A percentile compares a stretch with the other conserved stretches of the same genome.
phyloP scores from a whole-genome alignment of 441 rosid genomes.

The Corymbia citriodora region DNA sequence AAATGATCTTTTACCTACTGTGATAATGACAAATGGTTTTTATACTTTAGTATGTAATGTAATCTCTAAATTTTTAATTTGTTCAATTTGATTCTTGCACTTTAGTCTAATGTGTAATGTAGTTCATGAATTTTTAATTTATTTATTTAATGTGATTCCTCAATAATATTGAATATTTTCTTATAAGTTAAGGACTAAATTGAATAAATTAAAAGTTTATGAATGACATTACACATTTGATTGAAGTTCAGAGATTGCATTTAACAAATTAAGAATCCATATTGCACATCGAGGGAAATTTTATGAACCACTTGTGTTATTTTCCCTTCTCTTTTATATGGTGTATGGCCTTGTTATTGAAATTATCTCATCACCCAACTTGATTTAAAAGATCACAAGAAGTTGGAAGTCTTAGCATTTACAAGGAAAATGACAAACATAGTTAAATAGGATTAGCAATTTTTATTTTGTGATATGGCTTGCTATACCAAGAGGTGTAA shows the following conservation, averaged over 20 bases:
- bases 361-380: background rate
- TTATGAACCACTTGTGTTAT: no score
- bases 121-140: background rate
- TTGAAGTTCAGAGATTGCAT: no score
- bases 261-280: no score
- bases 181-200: no score
- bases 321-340: background rate
- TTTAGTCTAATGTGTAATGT: background rate
- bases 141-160: no score
- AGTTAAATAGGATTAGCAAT: background rate
- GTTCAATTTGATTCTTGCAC: no score
- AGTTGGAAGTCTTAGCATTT: background rate
- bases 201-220: background rate
- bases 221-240: background rate
- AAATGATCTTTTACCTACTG: background rate
- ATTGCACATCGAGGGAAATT: no score
- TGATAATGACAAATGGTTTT: background rate
- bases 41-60: no score
- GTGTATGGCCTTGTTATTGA: background rate
- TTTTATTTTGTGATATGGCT: background rate
- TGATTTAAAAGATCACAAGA: background rate
- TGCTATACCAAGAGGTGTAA: background rate
- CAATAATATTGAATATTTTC: no score
- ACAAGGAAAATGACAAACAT: background rate
- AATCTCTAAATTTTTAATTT: no score